Evolutionary conservation across 345 rosid genomes (phyloP).

Genomic region (Lepidium sativum): DNA sequence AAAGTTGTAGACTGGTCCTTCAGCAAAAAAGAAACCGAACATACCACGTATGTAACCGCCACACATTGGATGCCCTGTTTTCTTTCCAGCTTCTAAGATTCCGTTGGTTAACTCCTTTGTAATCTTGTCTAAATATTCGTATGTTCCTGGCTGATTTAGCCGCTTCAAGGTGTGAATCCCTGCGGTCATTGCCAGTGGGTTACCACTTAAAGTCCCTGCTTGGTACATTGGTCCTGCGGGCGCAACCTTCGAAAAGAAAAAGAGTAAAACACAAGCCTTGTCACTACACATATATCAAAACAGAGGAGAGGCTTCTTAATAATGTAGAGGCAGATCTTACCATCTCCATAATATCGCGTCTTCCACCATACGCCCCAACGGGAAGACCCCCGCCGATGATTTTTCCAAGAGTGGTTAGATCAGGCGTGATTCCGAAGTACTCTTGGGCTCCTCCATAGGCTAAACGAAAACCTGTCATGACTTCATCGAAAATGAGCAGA

Average conservation of each 20-base stretch:
- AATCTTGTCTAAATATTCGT: constrained; percentile 69
- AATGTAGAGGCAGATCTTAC: constrained; percentile 21
- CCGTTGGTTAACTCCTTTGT: constrained; percentile 61
- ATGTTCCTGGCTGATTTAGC: constrained; percentile 63
- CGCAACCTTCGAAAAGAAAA: constrained; percentile 35
- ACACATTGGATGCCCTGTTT: constrained; percentile 74
- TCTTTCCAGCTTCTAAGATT: constrained; percentile 69
- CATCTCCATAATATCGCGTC: constrained; percentile 91
- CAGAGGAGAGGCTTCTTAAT: not conserved
- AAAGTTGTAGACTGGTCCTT: constrained; percentile 79
- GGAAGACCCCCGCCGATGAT: constrained; percentile 93
- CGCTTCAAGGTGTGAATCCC: constrained; percentile 78
- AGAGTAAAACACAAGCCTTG: not conserved
- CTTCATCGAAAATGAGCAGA: constrained; percentile 83
- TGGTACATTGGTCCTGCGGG: constrained; percentile 99
- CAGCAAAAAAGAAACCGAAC: constrained; percentile 95
- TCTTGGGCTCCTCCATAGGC: constrained; percentile 95
- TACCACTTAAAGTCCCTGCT: constrained; percentile 94
- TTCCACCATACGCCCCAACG: constrained; percentile 94
- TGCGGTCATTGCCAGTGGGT: constrained; percentile 92
- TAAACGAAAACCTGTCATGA: constrained; percentile 90
- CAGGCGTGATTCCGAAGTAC: constrained; percentile 72
- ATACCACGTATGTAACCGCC: constrained; percentile 79
- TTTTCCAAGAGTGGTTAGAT: constrained; percentile 79
- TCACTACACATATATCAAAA: not conserved